Percentiles rank a stretch among this genome's conserved stretches.
Conservation (phyloP, 1,284 basidiomycete species). For the Lignosus rhinocerotis region DNA sequence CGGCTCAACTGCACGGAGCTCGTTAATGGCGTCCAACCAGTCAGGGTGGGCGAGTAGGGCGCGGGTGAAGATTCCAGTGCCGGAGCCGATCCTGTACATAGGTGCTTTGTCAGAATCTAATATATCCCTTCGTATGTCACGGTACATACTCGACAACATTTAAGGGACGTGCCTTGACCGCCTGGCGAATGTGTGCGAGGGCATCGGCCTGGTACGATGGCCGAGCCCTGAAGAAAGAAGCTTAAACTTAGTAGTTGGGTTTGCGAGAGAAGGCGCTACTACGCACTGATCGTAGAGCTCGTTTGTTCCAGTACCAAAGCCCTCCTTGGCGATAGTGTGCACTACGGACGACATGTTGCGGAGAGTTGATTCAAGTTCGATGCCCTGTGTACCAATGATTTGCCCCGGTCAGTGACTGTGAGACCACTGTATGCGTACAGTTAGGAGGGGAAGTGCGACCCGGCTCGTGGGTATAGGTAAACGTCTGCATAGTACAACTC, state of each 20-base stretch:
- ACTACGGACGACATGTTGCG: slow-evolving; percentile 28
- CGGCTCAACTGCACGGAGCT: slow-evolving; percentile 69
- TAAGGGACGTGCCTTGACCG: slow-evolving; percentile 42
- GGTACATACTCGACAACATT: slow-evolving; percentile 70
- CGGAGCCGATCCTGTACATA: slow-evolving; percentile 58
- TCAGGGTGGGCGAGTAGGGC: slow-evolving; percentile 65
- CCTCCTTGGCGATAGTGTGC: slow-evolving; percentile 60
- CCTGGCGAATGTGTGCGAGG: slow-evolving; percentile 54
- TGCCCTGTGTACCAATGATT: not conserved
- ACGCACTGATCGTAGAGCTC: slow-evolving; percentile 71
- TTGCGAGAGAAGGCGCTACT: not conserved
- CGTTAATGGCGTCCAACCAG: slow-evolving; percentile 49
- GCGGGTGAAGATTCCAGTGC: slow-evolving; percentile 81
- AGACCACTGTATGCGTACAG: too few relatives aligned
- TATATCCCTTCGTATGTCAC: not conserved
- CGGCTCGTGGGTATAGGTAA: not conserved
- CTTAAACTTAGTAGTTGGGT: slow-evolving; percentile 6
- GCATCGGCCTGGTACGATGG: slow-evolving; percentile 69
- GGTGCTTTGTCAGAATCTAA: not conserved
- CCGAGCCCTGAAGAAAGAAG: slow-evolving; percentile 46
- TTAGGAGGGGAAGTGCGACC: too few relatives aligned
- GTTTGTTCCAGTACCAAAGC: slow-evolving; percentile 72
- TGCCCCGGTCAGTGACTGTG: not conserved
- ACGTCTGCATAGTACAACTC: not conserved
- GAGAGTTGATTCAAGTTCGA: not conserved